A percentile compares a stretch with the other conserved stretches of the same genome.
Conservation (phyloP, 2,329 filamentous ascomycete genomes). For the Cladosporium velox region DNA sequence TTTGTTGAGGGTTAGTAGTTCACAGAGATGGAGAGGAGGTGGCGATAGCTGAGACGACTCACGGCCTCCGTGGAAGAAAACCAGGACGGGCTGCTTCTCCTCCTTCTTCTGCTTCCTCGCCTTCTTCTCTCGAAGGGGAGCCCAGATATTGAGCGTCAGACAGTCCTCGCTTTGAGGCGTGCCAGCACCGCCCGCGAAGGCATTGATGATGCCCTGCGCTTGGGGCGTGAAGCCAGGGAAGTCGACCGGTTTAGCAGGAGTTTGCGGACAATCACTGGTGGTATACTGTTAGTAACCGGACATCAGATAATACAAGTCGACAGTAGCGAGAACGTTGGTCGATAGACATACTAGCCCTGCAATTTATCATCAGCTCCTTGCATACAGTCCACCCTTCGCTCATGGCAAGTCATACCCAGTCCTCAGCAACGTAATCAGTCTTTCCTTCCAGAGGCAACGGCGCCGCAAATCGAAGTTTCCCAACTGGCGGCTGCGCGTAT, state of each 20-base stretch:
- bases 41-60: slow-evolving; percentile 25
- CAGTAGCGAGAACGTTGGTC: background rate
- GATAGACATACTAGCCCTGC: slow-evolving; percentile 15
- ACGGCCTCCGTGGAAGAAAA: slow-evolving; percentile 45
- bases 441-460: slow-evolving; percentile 3
- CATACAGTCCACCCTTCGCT: no score
- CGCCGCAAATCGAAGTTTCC: slow-evolving; percentile 14
- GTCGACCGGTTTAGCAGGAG: background rate
- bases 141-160: slow-evolving; percentile 42
- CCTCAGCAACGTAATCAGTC: background rate
- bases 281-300: background rate
- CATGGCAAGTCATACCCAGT: slow-evolving; percentile 7
- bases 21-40: background rate
- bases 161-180: slow-evolving; percentile 36
- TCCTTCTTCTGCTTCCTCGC: slow-evolving; percentile 23
- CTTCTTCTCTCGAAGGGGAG: slow-evolving; percentile 27
- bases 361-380: background rate
- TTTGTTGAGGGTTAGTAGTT: background rate
- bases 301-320: background rate
- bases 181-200: slow-evolving; percentile 9
- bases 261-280: slow-evolving; percentile 14
- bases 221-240: slow-evolving; percentile 18
- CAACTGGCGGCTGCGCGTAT: slow-evolving; percentile 21
- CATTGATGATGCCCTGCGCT: slow-evolving; percentile 17
- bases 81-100: slow-evolving; percentile 40